Evolutionary conservation across 257 asterid genomes (phyloP).

Genomic region (Paraleonurus japonicus): DNA sequence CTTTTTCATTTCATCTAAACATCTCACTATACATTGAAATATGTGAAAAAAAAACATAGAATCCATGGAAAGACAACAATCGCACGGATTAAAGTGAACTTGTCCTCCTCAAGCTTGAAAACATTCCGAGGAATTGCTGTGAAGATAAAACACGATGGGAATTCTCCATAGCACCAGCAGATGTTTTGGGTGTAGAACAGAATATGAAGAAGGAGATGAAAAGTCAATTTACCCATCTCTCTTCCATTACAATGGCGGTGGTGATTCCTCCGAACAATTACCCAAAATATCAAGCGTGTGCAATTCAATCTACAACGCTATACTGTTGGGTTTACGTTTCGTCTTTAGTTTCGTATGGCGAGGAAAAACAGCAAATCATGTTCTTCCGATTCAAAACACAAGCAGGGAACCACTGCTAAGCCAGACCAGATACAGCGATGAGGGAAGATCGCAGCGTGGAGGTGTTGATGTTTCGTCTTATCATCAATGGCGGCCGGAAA

Average conservation of each 20-base stretch:
- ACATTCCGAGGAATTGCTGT: background rate
- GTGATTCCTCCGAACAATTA: background rate
- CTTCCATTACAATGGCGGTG: background rate
- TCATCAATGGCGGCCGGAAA: background rate
- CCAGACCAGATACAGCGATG: background rate
- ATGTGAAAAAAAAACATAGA: no score
- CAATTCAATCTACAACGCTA: background rate
- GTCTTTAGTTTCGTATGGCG: background rate
- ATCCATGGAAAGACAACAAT: no score
- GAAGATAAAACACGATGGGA: background rate
- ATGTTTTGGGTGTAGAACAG: background rate
- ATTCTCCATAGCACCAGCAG: background rate
- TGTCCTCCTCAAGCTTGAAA: background rate
- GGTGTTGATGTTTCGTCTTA: background rate
- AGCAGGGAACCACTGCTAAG: background rate
- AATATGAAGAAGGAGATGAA: background rate
- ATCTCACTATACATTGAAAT: no score
- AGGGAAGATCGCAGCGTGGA: background rate
- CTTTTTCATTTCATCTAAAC: no score
- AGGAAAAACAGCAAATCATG: background rate
- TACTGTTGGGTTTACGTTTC: background rate
- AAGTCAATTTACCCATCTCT: background rate
- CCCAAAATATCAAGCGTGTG: background rate
- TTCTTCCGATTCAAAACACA: background rate
- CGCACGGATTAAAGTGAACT: no score